These are phyloP conservation scores for Diplodia mutila DNA, from an alignment of 2,329 filamentous ascomycete species.

Conservation along the genomic window DNA sequence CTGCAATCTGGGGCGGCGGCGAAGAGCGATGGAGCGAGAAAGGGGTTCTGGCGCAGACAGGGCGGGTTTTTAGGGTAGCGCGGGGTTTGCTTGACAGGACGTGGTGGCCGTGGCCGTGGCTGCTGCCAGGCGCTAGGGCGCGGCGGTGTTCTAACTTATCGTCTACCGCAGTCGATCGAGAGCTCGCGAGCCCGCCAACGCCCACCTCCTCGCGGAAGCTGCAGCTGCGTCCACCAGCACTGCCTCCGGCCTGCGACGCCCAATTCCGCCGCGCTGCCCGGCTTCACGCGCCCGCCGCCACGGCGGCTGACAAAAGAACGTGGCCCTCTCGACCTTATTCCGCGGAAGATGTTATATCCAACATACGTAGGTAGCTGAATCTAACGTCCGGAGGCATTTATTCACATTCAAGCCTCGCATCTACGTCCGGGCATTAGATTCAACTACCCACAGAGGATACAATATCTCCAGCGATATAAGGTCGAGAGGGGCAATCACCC, in stretches of 20 bases:
- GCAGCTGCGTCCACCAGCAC: neutral
- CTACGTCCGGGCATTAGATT: too few species aligned
- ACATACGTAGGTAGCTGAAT: too few species aligned
- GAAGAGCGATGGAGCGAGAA: neutral
- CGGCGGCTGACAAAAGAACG: too few species aligned
- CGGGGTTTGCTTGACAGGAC: neutral
- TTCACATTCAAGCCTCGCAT: too few species aligned
- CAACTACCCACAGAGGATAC: too few species aligned
- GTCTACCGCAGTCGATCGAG: neutral
- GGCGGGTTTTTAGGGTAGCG: neutral
- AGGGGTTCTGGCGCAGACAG: neutral
- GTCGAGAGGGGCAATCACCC: too few species aligned
- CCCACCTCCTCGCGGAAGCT: neutral
- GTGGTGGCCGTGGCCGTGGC: constrained; percentile 6
- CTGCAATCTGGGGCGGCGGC: neutral
- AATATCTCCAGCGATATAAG: too few species aligned
- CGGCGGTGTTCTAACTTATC: constrained; percentile 11
- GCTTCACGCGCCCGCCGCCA: neutral
- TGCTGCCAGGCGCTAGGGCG: neutral
- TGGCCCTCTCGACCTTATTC: too few species aligned
- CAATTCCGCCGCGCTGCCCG: neutral
- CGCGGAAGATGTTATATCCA: too few species aligned
- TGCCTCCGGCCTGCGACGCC: neutral
- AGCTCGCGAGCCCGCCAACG: neutral
- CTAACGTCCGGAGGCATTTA: too few species aligned